phyloP scores from a whole-genome alignment of 2,329 filamentous ascomycete genomes.

The Tolypocladium ovalisporum region DNA sequence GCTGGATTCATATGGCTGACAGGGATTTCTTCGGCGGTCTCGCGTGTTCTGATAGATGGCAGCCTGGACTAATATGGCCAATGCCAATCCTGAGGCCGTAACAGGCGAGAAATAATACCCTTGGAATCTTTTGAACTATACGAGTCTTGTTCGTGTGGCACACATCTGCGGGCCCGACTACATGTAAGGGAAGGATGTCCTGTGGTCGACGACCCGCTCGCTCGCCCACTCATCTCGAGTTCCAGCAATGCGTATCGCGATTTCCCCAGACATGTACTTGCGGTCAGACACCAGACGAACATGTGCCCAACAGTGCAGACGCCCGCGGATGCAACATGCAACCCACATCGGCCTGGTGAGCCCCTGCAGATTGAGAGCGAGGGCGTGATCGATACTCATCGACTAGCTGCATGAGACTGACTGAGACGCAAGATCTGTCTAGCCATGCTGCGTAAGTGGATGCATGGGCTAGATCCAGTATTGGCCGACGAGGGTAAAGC shows the following conservation, averaged over 20 bases:
- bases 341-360: neutral
- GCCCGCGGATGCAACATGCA: neutral
- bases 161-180: no score
- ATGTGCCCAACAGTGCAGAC: neutral
- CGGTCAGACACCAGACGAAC: neutral
- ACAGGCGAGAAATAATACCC: no score
- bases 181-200: no score
- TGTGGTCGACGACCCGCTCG: no score
- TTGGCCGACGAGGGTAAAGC: neutral
- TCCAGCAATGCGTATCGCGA: neutral
- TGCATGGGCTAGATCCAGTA: neutral
- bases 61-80: no score
- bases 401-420: neutral
- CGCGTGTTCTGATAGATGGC: no score
- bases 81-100: no score
- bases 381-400: neutral
- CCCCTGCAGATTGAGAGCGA: neutral
- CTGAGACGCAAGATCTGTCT: neutral
- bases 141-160: no score
- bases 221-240: neutral
- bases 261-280: neutral
- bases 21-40: no score
- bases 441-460: neutral
- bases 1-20: no score
- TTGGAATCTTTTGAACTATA: no score